Conservation (phyloP, 1,284 basidiomycete genomes). For the Inonotus obliquus region DNA sequence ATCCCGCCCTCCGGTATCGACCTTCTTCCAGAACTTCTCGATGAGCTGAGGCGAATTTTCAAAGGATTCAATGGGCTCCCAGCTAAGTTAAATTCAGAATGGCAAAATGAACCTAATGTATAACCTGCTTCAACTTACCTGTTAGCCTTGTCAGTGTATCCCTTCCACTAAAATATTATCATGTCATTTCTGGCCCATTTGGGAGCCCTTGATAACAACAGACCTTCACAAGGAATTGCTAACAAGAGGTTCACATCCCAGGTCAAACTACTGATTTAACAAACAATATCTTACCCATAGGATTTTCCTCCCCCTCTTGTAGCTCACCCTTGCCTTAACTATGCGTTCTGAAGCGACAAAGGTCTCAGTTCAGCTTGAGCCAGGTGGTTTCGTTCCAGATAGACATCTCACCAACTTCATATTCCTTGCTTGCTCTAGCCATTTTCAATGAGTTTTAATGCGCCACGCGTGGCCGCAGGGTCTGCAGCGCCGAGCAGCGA, state of each 20-base stretch:
- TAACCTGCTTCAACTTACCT: constrained; percentile 44
- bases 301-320: constrained; percentile 36
- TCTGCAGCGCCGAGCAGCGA: no score
- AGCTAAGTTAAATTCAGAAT: constrained; percentile 35
- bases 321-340: constrained; percentile 26
- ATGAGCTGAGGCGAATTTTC: constrained; percentile 50
- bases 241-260: neutral
- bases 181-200: neutral
- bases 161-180: constrained; percentile 54
- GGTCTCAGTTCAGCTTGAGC: neutral
- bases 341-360: neutral
- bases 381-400: constrained; percentile 15
- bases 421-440: constrained; percentile 35
- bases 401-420: constrained; percentile 58
- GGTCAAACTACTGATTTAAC: neutral
- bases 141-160: constrained; percentile 52
- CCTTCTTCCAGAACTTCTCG: constrained; percentile 54
- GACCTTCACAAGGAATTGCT: constrained; percentile 66
- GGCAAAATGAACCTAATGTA: neutral
- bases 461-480: neutral
- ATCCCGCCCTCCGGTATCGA: constrained; percentile 48
- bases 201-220: neutral
- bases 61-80: constrained; percentile 66
- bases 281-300: constrained; percentile 37
- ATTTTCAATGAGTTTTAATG: constrained; percentile 21